Conservation (phyloP, 371 early-diverging fungal genomes). For the Apophysomyces variabilis region DNA sequence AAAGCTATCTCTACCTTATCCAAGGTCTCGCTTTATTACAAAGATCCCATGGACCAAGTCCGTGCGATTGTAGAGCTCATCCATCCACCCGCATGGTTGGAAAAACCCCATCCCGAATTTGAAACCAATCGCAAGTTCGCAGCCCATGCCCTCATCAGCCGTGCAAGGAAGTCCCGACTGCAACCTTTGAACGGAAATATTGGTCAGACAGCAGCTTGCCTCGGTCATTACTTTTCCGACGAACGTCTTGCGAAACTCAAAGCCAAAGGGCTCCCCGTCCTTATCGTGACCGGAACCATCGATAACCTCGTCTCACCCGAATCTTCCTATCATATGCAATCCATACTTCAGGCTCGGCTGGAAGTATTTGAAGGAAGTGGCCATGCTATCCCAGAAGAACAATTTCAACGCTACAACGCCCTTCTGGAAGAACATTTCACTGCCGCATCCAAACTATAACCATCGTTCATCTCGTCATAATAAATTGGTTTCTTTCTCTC, state of each 20-base stretch:
- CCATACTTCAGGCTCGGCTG: slow-evolving; percentile 27
- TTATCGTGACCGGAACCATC: slow-evolving; percentile 47
- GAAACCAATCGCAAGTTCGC: slow-evolving; percentile 42
- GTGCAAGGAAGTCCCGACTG: slow-evolving; percentile 26
- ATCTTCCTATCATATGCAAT: slow-evolving; percentile 40
- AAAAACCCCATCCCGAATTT: slow-evolving; percentile 19
- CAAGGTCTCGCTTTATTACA: slow-evolving; percentile 35
- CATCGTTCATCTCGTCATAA: not conserved
- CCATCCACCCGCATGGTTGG: slow-evolving; percentile 43
- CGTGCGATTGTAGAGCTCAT: slow-evolving; percentile 40
- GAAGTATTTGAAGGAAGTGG: slow-evolving; percentile 50
- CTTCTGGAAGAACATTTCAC: slow-evolving; percentile 30
- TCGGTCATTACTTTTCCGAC: slow-evolving; percentile 44
- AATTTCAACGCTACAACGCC: slow-evolving; percentile 41
- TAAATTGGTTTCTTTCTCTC: not conserved
- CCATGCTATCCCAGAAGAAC: slow-evolving; percentile 50
- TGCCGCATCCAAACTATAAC: not conserved
- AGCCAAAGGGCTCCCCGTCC: slow-evolving; percentile 31
- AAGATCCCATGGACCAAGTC: slow-evolving; percentile 39
- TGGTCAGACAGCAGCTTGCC: slow-evolving; percentile 43
- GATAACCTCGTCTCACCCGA: slow-evolving; percentile 40
- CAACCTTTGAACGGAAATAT: slow-evolving; percentile 43
- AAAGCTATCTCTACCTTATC: slow-evolving; percentile 34
- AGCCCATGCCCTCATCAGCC: slow-evolving; percentile 26
- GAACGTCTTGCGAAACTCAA: slow-evolving; percentile 32